phyloP scores from a whole-genome alignment of 2,329 filamentous ascomycete genomes.

The Cladosporium oxysporum region DNA sequence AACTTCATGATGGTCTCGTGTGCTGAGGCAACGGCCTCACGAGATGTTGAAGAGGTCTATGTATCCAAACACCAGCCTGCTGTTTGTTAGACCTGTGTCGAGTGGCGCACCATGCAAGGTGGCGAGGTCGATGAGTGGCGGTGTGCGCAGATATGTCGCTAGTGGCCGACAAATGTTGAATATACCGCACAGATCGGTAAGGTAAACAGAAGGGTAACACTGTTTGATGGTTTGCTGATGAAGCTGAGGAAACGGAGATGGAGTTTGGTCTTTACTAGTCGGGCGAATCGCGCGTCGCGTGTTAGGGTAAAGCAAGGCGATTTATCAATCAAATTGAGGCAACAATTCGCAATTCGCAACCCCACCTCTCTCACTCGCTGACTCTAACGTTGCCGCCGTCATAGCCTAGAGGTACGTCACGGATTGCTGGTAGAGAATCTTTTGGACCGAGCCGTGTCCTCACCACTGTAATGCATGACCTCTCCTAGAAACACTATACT shows the following conservation, averaged over 20 bases:
- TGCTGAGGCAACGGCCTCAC: neutral
- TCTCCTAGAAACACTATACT: neutral
- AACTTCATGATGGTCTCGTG: slow-evolving; percentile 66
- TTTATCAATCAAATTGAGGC: slow-evolving; percentile 3
- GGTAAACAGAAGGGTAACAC: neutral
- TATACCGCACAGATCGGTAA: neutral
- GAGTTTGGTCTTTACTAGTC: neutral
- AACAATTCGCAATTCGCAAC: neutral
- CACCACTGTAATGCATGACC: neutral
- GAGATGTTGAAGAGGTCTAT: slow-evolving; percentile 3
- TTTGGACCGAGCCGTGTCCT: neutral
- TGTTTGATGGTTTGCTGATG: neutral
- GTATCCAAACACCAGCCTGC: slow-evolving; percentile 4
- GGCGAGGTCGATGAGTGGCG: neutral
- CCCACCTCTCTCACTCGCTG: neutral
- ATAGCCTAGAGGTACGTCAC: neutral
- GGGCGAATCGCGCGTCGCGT: neutral
- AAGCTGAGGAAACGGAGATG: neutral
- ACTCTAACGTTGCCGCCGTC: neutral
- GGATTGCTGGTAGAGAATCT: neutral
- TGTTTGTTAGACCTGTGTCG: neutral
- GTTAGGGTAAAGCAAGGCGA: neutral
- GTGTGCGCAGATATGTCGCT: neutral
- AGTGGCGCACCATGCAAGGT: slow-evolving; percentile 5
- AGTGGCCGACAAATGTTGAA: neutral